Base-by-base conservation (phyloP, 2,329 filamentous ascomycete species). In the Diplodia mutila region DNA sequence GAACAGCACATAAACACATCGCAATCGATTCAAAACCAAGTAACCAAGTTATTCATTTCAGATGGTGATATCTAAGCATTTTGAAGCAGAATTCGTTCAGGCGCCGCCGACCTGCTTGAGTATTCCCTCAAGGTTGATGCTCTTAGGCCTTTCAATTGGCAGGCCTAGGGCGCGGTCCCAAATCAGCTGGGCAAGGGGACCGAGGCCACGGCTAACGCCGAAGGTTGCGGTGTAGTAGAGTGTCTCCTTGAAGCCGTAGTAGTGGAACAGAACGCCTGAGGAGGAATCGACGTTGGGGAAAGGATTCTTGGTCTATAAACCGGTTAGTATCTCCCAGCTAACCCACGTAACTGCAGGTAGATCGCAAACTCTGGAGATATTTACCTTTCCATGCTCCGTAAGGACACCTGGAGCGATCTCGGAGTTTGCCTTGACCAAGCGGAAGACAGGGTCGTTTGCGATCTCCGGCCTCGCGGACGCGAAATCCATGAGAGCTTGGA, bases 121-220 rank as follows among this genome's bases (percentile, higher is more conserved):
- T 72, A 99, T 83, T 12, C 94, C 94, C 79, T 92, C 86, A 67
- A 99, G 84, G 82, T 97, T 95, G 78, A 98, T 97, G 81, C 92
- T 97, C 91, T 99, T 99, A 61, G 95, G 95, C 70, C 94, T 86
- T 88, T 99, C 95, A 76, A 99, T 99, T 12, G 95, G 95, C 77
- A 98, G 84, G 65, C 95, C 95, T 70, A 99, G 82, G 18, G 94
- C 94, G 61, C 95, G 88, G 79, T 98, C 94, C 95, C 95, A 98
- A 78, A 99, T 91, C 71, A 99, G 85, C 81, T 99, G 95, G 52
- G 93, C 93, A 59, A 99, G 85, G 25, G 95, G 95, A 8, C 95
- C 95, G 18, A 99, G 84, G 65, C 86, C 87, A 78, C 88, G 84
- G 78, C 85, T 88, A 90, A 90, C 88, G 73, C 88, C 88, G 73